These are phyloP conservation scores for Chaetothyriales sp. DNA, from an alignment of 2,329 filamentous ascomycete species.

Conservation along the genomic window DNA sequence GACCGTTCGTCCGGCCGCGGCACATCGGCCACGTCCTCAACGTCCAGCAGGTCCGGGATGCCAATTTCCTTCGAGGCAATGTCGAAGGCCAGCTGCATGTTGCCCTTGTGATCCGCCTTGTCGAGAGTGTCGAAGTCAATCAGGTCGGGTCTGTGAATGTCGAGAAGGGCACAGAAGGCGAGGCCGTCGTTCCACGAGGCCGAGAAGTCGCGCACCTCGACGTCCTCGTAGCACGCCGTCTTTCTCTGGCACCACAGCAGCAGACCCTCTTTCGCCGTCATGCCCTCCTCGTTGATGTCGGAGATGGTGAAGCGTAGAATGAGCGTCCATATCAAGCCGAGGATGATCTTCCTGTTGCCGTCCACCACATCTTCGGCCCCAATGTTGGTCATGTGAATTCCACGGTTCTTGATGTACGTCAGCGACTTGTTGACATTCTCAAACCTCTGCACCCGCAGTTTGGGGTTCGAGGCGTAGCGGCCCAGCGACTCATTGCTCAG, in stretches of 20 bases:
- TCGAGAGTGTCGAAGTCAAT: conserved; percentile 94
- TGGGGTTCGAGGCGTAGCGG: conserved; percentile 90
- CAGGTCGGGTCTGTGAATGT: conserved; percentile 91
- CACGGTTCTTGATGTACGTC: conserved; percentile 77
- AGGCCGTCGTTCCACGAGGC: conserved; percentile 94
- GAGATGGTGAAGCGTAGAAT: conserved; percentile 97
- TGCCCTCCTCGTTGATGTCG: conserved; percentile 94
- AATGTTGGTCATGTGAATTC: conserved; percentile 97
- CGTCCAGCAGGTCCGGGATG: conserved; percentile 87
- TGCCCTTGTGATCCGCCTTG: conserved; percentile 84
- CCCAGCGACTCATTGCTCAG: conserved; percentile 88
- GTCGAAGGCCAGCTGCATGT: conserved; percentile 97
- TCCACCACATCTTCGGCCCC: conserved; percentile 97
- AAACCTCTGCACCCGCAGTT: conserved; percentile 89
- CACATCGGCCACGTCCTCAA: conserved; percentile 96
- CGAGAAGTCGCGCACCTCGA: conserved; percentile 90
- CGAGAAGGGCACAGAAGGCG: conserved; percentile 87
- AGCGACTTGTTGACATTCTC: conserved; percentile 96
- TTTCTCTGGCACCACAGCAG: conserved; percentile 96
- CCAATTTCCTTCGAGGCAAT: conserved; percentile 93
- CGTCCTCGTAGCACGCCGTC: conserved; percentile 95
- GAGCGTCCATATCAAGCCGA: conserved; percentile 94
- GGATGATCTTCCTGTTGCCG: conserved; percentile 92
- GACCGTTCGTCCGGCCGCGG: conserved; percentile 89
- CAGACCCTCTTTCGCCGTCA: conserved; percentile 93